Evolutionary conservation across 495 filamentous ascomycete genomes (phyloP), one percentile per base, ranked within the genome.

Genomic region (Lasiosphaeria miniovina): DNA sequence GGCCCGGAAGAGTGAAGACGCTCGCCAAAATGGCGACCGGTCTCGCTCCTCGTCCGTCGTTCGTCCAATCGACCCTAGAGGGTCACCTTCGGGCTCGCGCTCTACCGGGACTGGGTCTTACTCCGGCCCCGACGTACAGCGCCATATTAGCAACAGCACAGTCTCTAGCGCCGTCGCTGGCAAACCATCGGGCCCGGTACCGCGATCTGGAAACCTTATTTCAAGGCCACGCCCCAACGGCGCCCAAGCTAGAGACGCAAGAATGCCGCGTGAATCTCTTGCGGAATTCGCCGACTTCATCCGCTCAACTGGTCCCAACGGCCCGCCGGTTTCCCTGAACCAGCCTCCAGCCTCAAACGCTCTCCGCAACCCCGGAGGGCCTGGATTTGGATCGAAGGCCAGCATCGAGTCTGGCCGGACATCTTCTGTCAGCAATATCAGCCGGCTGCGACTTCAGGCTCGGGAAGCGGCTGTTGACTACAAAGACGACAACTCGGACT

Each of bases 231-330:
- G 73, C 36, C 65, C 61, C 32, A 72, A 64, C 49, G 61, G 62
- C 11, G 74, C 73, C 12, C 83, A 85, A 57, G 79, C 89, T 46
- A 78, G 89, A 57, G 90, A 93, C 59, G 82, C 88, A n/a, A 78
- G 86, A 61, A 69, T 86, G 4, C 75, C 82, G 33, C 74, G 79
- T 5, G 85, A 88, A 49, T 88, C 88, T 0, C 80, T 88, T 34
- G 77, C 81, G 36, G 90, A 95, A 54, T 88, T 96, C 70, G 89
- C 90, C 15, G 89, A 96, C 52, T 96, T 95, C 63, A 86, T 93
- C 68, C 86, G 88, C 59, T 86, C 88, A 11, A 91, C 91, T 31
- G 90, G 89, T n/a, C 90, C 92, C 6, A 66, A 74, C 52, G 73
- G 72, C 32, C 74, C 72, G 8, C 69, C 60, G 46, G 55, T 46